phyloP scores from a whole-genome alignment of 306 rosid genomes.

The Sophora flavescens region DNA sequence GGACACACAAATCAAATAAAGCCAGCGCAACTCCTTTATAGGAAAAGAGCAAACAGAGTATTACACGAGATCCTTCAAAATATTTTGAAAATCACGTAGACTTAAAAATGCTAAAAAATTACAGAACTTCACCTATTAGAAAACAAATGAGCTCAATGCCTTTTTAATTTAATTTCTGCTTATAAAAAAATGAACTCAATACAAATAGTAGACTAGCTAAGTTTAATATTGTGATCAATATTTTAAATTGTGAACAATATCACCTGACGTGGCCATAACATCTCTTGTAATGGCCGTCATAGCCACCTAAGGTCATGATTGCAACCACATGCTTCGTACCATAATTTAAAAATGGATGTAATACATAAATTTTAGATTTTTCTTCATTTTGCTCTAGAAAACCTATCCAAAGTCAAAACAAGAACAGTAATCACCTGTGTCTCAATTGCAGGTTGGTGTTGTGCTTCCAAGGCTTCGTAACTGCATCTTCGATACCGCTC shows the following conservation, averaged over 20 bases:
- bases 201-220: not conserved
- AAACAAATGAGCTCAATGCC: too few relatives aligned
- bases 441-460: slow-evolving; percentile 58
- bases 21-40: too few relatives aligned
- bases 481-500: slow-evolving; percentile 72
- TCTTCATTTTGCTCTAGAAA: too few relatives aligned
- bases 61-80: too few relatives aligned
- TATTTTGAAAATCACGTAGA: not conserved
- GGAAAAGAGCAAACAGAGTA: too few relatives aligned
- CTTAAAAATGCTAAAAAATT: not conserved
- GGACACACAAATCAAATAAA: too few relatives aligned
- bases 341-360: not conserved
- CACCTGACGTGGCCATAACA: not conserved
- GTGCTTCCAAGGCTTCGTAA: slow-evolving; percentile 64
- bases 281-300: too few relatives aligned
- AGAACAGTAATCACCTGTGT: slow-evolving; percentile 58
- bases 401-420: not conserved
- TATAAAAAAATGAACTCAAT: too few relatives aligned
- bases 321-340: too few relatives aligned
- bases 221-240: not conserved
- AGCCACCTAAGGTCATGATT: too few relatives aligned
- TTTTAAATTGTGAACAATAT: too few relatives aligned
- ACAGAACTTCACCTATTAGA: not conserved
- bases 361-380: not conserved
- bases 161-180: too few relatives aligned